Base-by-base conservation (phyloP, 495 filamentous ascomycete species). In the Penicillium daleae region DNA sequence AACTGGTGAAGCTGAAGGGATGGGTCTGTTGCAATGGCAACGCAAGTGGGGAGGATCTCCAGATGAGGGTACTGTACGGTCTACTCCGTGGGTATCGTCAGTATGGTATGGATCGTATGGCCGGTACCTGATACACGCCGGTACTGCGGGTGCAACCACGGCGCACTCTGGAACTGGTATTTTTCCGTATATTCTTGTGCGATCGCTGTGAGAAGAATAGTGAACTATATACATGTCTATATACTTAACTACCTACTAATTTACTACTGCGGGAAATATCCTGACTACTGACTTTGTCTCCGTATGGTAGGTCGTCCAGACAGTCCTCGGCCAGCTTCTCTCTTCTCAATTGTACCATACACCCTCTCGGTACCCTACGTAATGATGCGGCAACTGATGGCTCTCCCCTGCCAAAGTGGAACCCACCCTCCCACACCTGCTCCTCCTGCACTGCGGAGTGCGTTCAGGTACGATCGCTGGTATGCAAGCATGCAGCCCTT, bases 21-120 rank as follows among this genome's bases (percentile, higher is more conserved):
- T 78, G 75, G 68, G 66, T 76, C 76, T 81, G 78, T 81, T 81
- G 78, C 78, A 80, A 81, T 79, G 78, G 78, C 78, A 81, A 81
- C 78, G 78, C 70, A 72, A 76, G 77, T 77, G 78, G 76, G 78
- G 77, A 78, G 76, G 74, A 78, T 80, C 76, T 77, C 76, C 76
- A 74, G 74, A 73, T 56, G 74, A 67, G 64, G 29, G 63, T 68
- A 70, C 61, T n/a, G n/a, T n/a, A n/a, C n/a, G n/a, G n/a, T n/a
- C n/a, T n/a, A n/a, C n/a, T n/a, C n/a, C n/a, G n/a, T n/a, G n/a
- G 42, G 66, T 66, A 55, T 52, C n/a, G 49, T 52, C 49, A 15
- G 49, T 52, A 52, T 52, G 48, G 48, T 50, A 50, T 50, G 48
- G 48, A 17, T 46, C 19, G 42, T 44, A 39, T 15, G 44, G 44